Percentiles rank a stretch among this genome's conserved stretches.
These are phyloP conservation scores for Triadica sebifera DNA, from an alignment of 345 rosid species.

Conservation along the genomic window DNA sequence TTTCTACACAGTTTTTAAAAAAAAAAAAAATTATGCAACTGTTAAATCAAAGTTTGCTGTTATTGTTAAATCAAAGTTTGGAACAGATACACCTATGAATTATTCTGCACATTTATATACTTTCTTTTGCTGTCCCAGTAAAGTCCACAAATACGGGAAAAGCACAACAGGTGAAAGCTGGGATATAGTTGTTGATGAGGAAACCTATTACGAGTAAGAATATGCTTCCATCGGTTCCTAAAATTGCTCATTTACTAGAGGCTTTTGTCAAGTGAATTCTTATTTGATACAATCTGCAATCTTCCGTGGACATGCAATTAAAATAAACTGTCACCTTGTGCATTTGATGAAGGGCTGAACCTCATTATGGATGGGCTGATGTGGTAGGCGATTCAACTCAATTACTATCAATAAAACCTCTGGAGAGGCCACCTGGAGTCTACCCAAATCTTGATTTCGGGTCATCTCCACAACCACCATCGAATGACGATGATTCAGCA, in stretches of 20 bases:
- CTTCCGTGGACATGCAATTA: neutral
- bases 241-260: neutral
- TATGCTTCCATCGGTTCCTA: neutral
- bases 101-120: conserved; percentile 12
- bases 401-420: conserved; percentile 73
- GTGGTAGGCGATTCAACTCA: conserved; percentile 89
- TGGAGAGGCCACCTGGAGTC: conserved; percentile 83
- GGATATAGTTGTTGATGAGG: conserved; percentile 95
- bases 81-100: neutral
- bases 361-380: conserved; percentile 99
- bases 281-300: neutral
- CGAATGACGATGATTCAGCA: conserved; percentile 38
- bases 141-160: conserved; percentile 96
- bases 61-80: neutral
- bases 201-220: conserved; percentile 87
- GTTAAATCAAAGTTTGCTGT: neutral
- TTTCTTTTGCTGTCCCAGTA: conserved; percentile 42
- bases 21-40: too few species aligned
- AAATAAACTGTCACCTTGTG: neutral
- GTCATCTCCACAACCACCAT: conserved; percentile 51
- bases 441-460: conserved; percentile 72
- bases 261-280: neutral
- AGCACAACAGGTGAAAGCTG: conserved; percentile 97
- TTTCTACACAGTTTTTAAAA: neutral
- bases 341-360: conserved; percentile 67